Conservation (phyloP, 2,329 filamentous ascomycete genomes). For the Penicillium sp. region DNA sequence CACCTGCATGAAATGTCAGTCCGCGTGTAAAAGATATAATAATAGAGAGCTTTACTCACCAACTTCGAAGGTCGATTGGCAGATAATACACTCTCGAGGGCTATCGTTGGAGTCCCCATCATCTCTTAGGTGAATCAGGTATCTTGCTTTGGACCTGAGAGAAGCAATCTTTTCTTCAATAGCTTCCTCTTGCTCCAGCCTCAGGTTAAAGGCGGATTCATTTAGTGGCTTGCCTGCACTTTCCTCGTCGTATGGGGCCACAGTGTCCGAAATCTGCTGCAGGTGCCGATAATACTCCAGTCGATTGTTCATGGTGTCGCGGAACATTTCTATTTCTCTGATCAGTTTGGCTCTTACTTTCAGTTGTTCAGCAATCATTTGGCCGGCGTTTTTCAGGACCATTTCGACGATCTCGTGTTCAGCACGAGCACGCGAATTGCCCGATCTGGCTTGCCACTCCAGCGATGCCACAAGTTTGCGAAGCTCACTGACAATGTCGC, state of each 20-base stretch:
- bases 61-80: slow-evolving; percentile 70
- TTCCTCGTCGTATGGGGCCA: slow-evolving; percentile 68
- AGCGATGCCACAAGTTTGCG: slow-evolving; percentile 61
- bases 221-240: slow-evolving; percentile 58
- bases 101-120: slow-evolving; percentile 62
- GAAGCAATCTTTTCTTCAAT: slow-evolving; percentile 60
- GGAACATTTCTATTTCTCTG: slow-evolving; percentile 72
- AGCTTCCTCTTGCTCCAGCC: slow-evolving; percentile 49
- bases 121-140: slow-evolving; percentile 61
- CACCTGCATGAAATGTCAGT: slow-evolving; percentile 28
- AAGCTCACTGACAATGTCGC: slow-evolving; percentile 67
- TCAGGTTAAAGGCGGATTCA: slow-evolving; percentile 43
- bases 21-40: not conserved
- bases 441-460: slow-evolving; percentile 56
- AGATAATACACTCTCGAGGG: slow-evolving; percentile 79
- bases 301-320: slow-evolving; percentile 75
- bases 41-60: slow-evolving; percentile 57
- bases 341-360: slow-evolving; percentile 53
- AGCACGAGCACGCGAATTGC: slow-evolving; percentile 54
- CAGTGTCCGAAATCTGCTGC: slow-evolving; percentile 85
- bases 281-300: slow-evolving; percentile 88
- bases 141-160: slow-evolving; percentile 71
- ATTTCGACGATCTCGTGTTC: slow-evolving; percentile 66
- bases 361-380: slow-evolving; percentile 51
- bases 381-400: slow-evolving; percentile 60